Percentiles rank a stretch among this genome's conserved stretches.
Conservation (phyloP, 2,329 filamentous ascomycete species). For the Phialemonium atrogriseum region DNA sequence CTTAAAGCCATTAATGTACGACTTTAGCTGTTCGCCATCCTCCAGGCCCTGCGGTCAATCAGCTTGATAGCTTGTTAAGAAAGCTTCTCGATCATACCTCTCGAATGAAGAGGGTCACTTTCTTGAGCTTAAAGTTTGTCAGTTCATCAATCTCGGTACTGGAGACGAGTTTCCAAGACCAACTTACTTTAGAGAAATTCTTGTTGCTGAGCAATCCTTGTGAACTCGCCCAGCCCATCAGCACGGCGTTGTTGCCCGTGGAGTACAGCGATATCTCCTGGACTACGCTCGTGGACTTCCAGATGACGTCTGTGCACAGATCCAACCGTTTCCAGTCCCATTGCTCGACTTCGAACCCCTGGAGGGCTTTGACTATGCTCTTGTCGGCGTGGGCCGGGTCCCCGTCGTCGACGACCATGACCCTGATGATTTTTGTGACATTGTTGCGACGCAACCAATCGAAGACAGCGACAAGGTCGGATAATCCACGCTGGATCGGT, state of each 20-base stretch:
- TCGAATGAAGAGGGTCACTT: too few relatives aligned
- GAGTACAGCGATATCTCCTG: slow-evolving; percentile 19
- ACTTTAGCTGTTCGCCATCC: too few relatives aligned
- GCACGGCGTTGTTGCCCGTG: slow-evolving; percentile 23
- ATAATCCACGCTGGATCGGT: slow-evolving; percentile 1
- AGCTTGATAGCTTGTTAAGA: too few relatives aligned
- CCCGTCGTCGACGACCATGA: slow-evolving; percentile 10
- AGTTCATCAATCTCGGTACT: too few relatives aligned
- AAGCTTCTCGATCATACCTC: too few relatives aligned
- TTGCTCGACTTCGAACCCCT: slow-evolving; percentile 7
- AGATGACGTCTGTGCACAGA: slow-evolving; percentile 10
- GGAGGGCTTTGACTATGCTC: slow-evolving; percentile 10
- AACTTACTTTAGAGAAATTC: too few relatives aligned
- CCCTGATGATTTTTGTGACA: slow-evolving; percentile 7
- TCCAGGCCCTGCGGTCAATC: too few relatives aligned
- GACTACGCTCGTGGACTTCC: slow-evolving; percentile 9
- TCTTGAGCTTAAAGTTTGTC: too few relatives aligned
- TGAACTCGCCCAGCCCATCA: slow-evolving; percentile 24
- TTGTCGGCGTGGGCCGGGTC: slow-evolving; percentile 10
- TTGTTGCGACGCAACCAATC: slow-evolving; percentile 3
- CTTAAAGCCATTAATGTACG: too few relatives aligned
- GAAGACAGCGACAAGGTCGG: slow-evolving; percentile 6
- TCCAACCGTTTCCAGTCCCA: slow-evolving; percentile 13
- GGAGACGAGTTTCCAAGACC: too few relatives aligned
- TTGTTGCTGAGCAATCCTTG: too few relatives aligned